Evolutionary conservation across 306 rosid species (phyloP), one percentile per base, ranked within the genome.

Genomic region (Hippophae tibetana): DNA sequence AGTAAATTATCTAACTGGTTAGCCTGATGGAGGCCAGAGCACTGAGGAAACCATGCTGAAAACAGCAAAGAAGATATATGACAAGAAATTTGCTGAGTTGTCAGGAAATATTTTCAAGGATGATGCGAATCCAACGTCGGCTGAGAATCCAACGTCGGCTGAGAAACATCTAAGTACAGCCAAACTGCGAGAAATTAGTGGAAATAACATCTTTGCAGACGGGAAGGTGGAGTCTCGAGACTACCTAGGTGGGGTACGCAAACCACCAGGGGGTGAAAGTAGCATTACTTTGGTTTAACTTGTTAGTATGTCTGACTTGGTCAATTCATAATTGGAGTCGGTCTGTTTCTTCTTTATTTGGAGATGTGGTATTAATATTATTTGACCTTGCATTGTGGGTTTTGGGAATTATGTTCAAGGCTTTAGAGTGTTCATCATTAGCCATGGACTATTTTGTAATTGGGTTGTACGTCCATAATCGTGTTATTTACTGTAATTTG

Each of bases 201-300:
- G 98, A 27, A 92, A 80, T 10, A 81, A 92, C 82, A 92, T 92
- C 75, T 92, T 92, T 81, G 96, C 98, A 42, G 98, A 92, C 5
- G 98, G 96, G 64, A 92, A 92, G 80, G 86, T 57, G 49, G 98
- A 87, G 79, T 72, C 95, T 45, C 82, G 98, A 68, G 98, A 92
- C 78, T 92, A 71, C 77, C 69, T 92, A 26, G 98, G 98, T 0
- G 95, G 95, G 2, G 96, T 92, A 58, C 89, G 98, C 87, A 92
- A 92, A 72, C 98, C 98, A 58, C 98, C 98, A 1, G 98, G 96
- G 0, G 98, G 98, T 1, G 98, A 92, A 79, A 92, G 98, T 83
- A 92, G 96, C 88, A 85, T 87, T 69, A 96, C 98, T 3, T 74
- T 92, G 89, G 93, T 92, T 72, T 87, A 76, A 82, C 75, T 52